Conservation (phyloP, 306 rosid genomes). For the peach (Prunus persica) region Prunus_persica_NCBIv2 NC_034015.1:276001-276500, state of each 20-base stretch:
- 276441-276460: background rate
- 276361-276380: background rate
- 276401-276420: background rate
- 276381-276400: too few species aligned
- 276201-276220: background rate
- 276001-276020: slow-evolving; percentile 68
- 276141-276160: background rate
- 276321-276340: background rate
- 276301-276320: background rate
- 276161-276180: background rate
- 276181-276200: background rate
- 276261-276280: background rate
- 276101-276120: background rate
- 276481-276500: background rate
- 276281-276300: background rate
- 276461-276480: background rate
- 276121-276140: background rate
- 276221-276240: background rate
- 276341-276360: background rate
- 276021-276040: slow-evolving; percentile 92
- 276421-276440: background rate
- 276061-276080: background rate
- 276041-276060: slow-evolving; percentile 10
- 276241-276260: background rate
- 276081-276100: background rate